These are phyloP conservation scores for Corchorus olitorius DNA, from an alignment of 345 rosid species.

Conservation along the genomic window DNA sequence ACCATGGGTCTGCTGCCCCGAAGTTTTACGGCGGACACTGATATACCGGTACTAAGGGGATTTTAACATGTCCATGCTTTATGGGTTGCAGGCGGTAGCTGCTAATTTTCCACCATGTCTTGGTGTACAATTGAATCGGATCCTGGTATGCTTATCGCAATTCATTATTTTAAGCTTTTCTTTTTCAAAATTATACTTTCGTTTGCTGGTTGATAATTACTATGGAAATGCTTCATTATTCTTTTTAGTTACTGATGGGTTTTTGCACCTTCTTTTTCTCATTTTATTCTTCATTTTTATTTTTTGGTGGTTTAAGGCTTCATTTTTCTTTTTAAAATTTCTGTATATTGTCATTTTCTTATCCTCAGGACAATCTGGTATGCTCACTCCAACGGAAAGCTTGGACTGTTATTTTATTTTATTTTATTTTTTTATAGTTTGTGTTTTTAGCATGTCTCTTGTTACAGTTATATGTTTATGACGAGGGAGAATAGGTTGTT, in stretches of 20 bases:
- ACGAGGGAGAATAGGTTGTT: background rate
- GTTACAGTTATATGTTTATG: background rate
- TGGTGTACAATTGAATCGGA: constrained; percentile 99
- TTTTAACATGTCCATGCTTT: background rate
- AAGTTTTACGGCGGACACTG: too few relatives aligned
- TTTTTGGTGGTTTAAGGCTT: background rate
- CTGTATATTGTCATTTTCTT: background rate
- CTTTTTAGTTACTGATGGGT: background rate
- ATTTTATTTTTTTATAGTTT: background rate
- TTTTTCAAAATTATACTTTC: too few relatives aligned
- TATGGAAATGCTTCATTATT: background rate
- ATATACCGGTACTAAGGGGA: too few relatives aligned
- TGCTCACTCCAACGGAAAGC: background rate
- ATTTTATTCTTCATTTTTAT: background rate
- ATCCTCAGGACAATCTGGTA: background rate
- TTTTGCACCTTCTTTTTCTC: background rate
- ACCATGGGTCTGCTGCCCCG: too few relatives aligned
- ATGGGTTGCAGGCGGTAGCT: background rate
- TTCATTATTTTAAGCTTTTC: background rate
- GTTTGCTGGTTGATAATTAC: background rate
- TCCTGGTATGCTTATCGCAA: constrained; percentile 60
- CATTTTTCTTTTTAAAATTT: background rate
- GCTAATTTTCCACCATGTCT: constrained; percentile 56
- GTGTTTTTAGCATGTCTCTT: background rate
- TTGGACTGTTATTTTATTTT: background rate